phyloP scores from a whole-genome alignment of 2,329 filamentous ascomycete species.

The Aphanocladium album region DNA sequence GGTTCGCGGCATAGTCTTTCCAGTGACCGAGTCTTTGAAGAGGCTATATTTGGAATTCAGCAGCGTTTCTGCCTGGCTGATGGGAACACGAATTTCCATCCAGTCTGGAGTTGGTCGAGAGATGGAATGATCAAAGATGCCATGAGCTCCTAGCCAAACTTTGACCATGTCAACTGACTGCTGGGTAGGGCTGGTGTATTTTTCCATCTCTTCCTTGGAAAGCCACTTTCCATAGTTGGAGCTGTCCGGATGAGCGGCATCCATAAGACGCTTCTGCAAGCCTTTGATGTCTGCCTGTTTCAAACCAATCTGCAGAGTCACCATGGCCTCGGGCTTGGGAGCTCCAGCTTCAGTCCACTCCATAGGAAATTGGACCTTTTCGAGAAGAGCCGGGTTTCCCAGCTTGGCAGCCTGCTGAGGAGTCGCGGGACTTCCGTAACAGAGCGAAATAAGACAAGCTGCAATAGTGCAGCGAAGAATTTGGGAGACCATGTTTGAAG shows the following conservation, averaged over 20 bases:
- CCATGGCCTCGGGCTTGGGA: background rate
- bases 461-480: background rate
- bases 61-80: background rate
- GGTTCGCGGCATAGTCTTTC: background rate
- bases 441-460: background rate
- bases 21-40: background rate
- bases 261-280: conserved; percentile 20
- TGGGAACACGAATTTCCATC: background rate
- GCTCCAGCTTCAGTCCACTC: background rate
- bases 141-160: conserved; percentile 17
- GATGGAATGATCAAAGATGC: background rate
- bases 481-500: background rate
- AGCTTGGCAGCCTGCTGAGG: background rate
- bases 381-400: background rate
- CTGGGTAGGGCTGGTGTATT: conserved; percentile 20
- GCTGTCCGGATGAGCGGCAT: conserved; percentile 21
- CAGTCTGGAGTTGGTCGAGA: background rate
- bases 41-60: background rate
- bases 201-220: conserved; percentile 18
- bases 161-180: conserved; percentile 18
- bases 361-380: background rate
- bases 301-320: conserved; percentile 4
- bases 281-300: conserved; percentile 18
- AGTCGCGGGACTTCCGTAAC: background rate
- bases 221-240: conserved; percentile 22